phyloP scores from a whole-genome alignment of 1,139 yeast species.

The Candida albicans region DNA sequence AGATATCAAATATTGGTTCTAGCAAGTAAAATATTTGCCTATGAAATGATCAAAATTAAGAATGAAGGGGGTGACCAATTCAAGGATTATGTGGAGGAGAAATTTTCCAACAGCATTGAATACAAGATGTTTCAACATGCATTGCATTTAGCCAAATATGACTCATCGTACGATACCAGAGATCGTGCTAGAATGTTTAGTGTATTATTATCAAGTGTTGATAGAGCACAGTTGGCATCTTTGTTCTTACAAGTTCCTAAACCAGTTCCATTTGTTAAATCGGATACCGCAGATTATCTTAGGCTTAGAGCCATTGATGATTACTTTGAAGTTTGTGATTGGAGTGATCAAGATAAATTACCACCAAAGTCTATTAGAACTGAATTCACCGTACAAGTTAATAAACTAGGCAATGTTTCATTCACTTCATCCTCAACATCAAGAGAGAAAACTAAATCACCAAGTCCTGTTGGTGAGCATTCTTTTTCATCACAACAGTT shows the following conservation, averaged over 20 bases:
- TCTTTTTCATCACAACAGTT: conserved; percentile 28
- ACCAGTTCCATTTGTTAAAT: conserved; percentile 48
- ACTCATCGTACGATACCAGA: conserved; percentile 72
- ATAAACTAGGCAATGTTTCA: conserved; percentile 22
- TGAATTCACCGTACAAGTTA: conserved; percentile 26
- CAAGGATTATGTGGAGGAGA: conserved; percentile 21
- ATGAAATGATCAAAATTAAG: conserved; percentile 42
- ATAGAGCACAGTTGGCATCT: conserved; percentile 59
- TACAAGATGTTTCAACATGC: conserved; percentile 62
- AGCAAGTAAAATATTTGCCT: conserved; percentile 71
- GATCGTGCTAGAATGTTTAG: conserved; percentile 80
- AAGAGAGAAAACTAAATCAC: conserved; percentile 22
- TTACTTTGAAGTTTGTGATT: conserved; percentile 30
- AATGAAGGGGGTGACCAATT: conserved; percentile 21
- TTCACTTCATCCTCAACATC: conserved; percentile 19
- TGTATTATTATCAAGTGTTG: conserved; percentile 42
- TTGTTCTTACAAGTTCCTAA: conserved; percentile 83
- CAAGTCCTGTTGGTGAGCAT: conserved; percentile 21
- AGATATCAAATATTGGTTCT: conserved; percentile 71
- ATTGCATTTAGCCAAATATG: conserved; percentile 70
- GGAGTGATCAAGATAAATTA: conserved; percentile 35
- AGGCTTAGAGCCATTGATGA: conserved; percentile 21
- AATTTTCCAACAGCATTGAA: conserved; percentile 30
- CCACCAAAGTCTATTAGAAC: conserved; percentile 42
- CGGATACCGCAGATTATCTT: conserved; percentile 6